phyloP scores from a whole-genome alignment of 31 red algal genomes.

The Odonthalia washingtoniensis region DNA sequence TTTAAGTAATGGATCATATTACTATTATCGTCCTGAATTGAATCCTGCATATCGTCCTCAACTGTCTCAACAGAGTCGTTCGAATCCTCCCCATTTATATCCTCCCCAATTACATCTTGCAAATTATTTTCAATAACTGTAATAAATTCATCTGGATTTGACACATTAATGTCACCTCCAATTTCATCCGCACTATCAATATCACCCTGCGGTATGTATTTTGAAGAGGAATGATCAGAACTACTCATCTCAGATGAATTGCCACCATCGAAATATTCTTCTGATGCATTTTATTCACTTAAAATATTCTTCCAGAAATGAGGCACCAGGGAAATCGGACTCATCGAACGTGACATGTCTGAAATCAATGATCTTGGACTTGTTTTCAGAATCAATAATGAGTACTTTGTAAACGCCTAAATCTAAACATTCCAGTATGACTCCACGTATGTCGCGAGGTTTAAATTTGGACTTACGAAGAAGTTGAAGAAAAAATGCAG shows the following conservation, averaged over 20 bases:
- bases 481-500: no score
- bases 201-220: neutral
- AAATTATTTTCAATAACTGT: no score
- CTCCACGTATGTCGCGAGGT: no score
- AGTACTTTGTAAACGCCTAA: neutral
- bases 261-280: neutral
- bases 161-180: neutral
- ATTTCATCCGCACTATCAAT: neutral
- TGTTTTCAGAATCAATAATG: slow-evolving; percentile 13
- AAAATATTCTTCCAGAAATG: neutral
- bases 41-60: no score
- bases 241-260: neutral
- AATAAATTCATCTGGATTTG: neutral
- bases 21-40: no score
- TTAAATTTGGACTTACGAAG: no score
- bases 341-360: slow-evolving; percentile 27
- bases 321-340: slow-evolving; percentile 7
- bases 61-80: no score
- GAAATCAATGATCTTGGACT: neutral
- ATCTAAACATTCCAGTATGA: no score
- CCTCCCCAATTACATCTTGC: no score
- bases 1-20: neutral
- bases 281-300: neutral
- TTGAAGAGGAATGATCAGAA: neutral
- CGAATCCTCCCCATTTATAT: no score